Evolutionary conservation across 306 rosid genomes (phyloP).

Genomic region (Vachellia collinsii): DNA sequence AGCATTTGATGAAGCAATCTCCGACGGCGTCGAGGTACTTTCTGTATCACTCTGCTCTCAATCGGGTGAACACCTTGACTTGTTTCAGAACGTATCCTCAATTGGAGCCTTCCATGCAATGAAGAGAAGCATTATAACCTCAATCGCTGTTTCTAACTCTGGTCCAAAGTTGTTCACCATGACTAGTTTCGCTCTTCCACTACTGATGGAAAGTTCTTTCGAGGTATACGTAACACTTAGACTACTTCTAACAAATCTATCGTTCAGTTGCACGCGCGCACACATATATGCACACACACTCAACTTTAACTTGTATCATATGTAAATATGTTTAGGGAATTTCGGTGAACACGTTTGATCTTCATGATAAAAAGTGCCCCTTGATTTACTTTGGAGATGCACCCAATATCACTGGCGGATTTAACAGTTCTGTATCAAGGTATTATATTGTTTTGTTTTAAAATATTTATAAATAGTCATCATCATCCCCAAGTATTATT

Average conservation of each 20-base stretch:
- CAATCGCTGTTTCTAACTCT: not conserved
- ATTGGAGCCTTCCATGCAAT: not conserved
- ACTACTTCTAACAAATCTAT: not conserved
- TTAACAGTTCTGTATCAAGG: not conserved
- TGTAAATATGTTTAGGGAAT: not conserved
- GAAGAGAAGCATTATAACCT: not conserved
- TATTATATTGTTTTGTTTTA: too few relatives aligned
- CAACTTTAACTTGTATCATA: not conserved
- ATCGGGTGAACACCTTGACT: too few relatives aligned
- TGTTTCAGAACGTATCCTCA: not conserved
- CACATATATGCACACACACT: not conserved
- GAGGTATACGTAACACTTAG: too few relatives aligned
- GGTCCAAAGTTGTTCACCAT: not conserved
- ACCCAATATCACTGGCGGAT: constrained; percentile 27
- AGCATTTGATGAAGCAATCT: not conserved
- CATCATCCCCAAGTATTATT: too few relatives aligned
- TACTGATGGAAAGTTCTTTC: not conserved
- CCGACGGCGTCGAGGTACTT: not conserved
- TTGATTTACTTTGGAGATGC: constrained; percentile 49
- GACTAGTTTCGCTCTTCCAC: not conserved
- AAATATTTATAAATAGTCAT: too few relatives aligned
- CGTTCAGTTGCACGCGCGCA: too few relatives aligned
- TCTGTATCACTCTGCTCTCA: not conserved
- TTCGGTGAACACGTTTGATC: not conserved
- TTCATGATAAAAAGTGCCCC: not conserved